These are phyloP conservation scores for Calonectria pteridis DNA, from an alignment of 2,329 filamentous ascomycete genomes.

Conservation along the genomic window DNA sequence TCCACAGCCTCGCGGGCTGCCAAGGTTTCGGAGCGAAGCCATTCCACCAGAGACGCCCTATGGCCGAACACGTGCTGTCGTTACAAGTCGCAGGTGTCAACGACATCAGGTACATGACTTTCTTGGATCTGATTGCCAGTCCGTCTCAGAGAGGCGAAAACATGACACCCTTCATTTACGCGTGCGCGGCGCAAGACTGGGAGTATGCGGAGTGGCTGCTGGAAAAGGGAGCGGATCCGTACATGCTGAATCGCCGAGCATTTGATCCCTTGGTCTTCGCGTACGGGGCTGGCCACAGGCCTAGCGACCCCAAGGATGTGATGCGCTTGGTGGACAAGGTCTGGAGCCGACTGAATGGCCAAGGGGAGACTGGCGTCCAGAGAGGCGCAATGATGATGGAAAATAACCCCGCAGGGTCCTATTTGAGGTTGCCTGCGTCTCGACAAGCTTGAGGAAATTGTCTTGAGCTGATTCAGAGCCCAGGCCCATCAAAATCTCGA, in stretches of 20 bases:
- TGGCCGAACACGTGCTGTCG: slow-evolving; percentile 13
- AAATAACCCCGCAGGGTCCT: neutral
- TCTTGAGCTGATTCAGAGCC: too few relatives aligned
- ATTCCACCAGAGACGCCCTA: neutral
- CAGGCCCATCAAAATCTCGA: too few relatives aligned
- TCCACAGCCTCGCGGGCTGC: neutral
- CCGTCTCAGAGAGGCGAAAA: neutral
- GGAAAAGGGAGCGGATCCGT: neutral
- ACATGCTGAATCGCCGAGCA: neutral
- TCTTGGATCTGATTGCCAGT: neutral
- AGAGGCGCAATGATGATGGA: neutral
- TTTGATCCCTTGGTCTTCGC: neutral
- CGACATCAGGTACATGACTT: slow-evolving; percentile 4
- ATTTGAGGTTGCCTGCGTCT: too few relatives aligned
- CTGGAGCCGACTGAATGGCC: neutral
- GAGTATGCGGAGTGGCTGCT: slow-evolving; percentile 14
- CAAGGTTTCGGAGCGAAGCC: neutral
- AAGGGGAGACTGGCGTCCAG: neutral
- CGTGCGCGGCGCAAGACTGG: slow-evolving; percentile 11
- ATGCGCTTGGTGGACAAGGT: neutral
- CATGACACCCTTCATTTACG: slow-evolving; percentile 13
- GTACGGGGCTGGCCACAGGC: neutral
- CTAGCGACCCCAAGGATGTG: neutral
- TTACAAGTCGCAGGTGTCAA: neutral
- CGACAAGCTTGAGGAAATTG: neutral